Conservation (phyloP, 441 rosid species). For the Populus hybrid region DNA sequence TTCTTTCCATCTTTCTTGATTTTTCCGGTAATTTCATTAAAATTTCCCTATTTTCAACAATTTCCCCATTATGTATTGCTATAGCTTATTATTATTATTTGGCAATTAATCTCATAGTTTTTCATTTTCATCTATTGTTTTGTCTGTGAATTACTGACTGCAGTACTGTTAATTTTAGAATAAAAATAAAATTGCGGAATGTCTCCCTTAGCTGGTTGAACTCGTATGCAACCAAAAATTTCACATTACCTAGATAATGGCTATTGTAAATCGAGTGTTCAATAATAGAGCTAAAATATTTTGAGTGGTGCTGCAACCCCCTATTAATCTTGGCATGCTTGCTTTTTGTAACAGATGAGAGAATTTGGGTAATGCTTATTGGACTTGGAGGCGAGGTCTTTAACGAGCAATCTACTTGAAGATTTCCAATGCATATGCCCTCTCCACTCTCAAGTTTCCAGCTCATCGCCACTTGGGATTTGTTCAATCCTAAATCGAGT, state of each 20-base stretch:
- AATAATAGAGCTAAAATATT: background rate
- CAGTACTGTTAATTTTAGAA: background rate
- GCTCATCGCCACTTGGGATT: background rate
- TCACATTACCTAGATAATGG: background rate
- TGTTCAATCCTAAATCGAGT: background rate
- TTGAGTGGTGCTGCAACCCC: background rate
- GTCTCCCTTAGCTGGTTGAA: background rate
- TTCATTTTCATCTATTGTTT: background rate
- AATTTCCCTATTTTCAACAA: background rate
- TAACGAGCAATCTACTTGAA: background rate
- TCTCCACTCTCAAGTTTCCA: background rate
- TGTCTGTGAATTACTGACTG: background rate
- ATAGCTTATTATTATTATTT: background rate
- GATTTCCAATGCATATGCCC: background rate
- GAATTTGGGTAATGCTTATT: background rate
- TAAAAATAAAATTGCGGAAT: background rate
- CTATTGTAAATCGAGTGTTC: background rate
- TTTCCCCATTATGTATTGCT: background rate
- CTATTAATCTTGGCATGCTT: background rate
- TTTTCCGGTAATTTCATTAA: background rate
- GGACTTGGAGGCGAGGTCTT: background rate
- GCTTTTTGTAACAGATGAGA: background rate
- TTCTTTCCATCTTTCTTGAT: slow-evolving; percentile 2
- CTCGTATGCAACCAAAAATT: background rate
- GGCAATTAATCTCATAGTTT: background rate